Evolutionary conservation across 805 yeast genomes (phyloP).

Genomic region (Cyberlindnera xylosilytica): DNA sequence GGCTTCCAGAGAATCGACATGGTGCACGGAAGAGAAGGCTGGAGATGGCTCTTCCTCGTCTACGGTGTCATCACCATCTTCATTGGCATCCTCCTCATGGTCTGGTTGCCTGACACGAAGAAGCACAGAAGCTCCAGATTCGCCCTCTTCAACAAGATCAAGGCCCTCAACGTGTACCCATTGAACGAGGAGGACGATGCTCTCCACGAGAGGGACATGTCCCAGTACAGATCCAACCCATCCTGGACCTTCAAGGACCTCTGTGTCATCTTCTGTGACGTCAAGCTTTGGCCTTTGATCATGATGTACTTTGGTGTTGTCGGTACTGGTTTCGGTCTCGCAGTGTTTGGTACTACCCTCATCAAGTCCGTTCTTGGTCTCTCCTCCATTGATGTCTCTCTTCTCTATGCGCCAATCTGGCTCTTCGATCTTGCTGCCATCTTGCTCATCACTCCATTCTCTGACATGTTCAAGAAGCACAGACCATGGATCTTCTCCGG

Average conservation of each 20-base stretch:
- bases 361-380: slow-evolving; percentile 61
- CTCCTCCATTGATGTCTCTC: slow-evolving; percentile 61
- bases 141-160: slow-evolving; percentile 15
- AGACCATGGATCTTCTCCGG: slow-evolving; percentile 62
- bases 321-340: slow-evolving; percentile 85
- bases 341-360: slow-evolving; percentile 80
- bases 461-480: slow-evolving; percentile 59
- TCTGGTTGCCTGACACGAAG: slow-evolving; percentile 78
- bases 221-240: slow-evolving; percentile 41
- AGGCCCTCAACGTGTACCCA: slow-evolving; percentile 35
- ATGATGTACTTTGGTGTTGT: slow-evolving; percentile 92
- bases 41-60: slow-evolving; percentile 82
- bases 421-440: slow-evolving; percentile 78
- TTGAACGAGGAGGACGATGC: slow-evolving; percentile 49
- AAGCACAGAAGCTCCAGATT: slow-evolving; percentile 15
- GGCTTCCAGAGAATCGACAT: slow-evolving; percentile 86
- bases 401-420: slow-evolving; percentile 89
- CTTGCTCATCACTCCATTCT: slow-evolving; percentile 70
- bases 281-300: slow-evolving; percentile 74
- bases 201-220: slow-evolving; percentile 61
- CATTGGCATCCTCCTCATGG: slow-evolving; percentile 59
- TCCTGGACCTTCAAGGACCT: slow-evolving; percentile 64
- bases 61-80: slow-evolving; percentile 69
- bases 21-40: slow-evolving; percentile 65
- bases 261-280: slow-evolving; percentile 50